Conservation (phyloP, 2,329 filamentous ascomycete genomes). For the Celoporthe dispersa region DNA sequence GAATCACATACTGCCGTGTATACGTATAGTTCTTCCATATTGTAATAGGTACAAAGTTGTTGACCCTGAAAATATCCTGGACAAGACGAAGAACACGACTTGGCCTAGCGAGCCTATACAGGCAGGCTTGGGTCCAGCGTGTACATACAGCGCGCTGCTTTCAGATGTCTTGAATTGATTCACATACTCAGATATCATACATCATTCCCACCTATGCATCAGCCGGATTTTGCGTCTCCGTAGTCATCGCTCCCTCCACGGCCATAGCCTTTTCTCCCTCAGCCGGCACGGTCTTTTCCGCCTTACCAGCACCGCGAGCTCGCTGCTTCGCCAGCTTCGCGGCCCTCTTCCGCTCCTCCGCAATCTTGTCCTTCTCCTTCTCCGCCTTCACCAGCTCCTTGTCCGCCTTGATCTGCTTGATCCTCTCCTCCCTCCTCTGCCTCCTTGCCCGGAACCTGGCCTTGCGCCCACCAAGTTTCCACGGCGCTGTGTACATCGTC, state of each 20-base stretch:
- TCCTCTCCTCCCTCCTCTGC: conserved; percentile 22
- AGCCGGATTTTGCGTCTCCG: background rate
- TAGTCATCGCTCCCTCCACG: conserved; percentile 2
- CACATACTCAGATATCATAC: background rate
- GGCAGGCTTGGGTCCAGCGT: background rate
- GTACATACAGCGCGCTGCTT: background rate
- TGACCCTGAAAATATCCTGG: background rate
- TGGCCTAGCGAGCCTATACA: background rate
- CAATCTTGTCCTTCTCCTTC: conserved; percentile 33
- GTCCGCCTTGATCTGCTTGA: conserved; percentile 29
- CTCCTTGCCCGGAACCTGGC: conserved; percentile 46
- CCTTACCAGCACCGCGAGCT: conserved; percentile 26
- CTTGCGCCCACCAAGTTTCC: conserved; percentile 55
- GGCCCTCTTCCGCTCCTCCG: conserved; percentile 33
- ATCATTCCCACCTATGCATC: background rate
- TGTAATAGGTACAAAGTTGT: background rate
- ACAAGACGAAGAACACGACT: background rate
- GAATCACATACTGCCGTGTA: background rate
- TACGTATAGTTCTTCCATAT: background rate
- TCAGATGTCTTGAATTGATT: background rate
- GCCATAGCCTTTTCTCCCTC: conserved; percentile 19
- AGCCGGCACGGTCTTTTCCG: conserved; percentile 27
- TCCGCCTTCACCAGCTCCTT: conserved; percentile 35
- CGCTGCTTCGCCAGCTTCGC: conserved; percentile 31
- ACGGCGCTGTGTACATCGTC: conserved; percentile 55